Base-by-base conservation (phyloP, 257 asterid species). In the Vinca minor region DNA sequence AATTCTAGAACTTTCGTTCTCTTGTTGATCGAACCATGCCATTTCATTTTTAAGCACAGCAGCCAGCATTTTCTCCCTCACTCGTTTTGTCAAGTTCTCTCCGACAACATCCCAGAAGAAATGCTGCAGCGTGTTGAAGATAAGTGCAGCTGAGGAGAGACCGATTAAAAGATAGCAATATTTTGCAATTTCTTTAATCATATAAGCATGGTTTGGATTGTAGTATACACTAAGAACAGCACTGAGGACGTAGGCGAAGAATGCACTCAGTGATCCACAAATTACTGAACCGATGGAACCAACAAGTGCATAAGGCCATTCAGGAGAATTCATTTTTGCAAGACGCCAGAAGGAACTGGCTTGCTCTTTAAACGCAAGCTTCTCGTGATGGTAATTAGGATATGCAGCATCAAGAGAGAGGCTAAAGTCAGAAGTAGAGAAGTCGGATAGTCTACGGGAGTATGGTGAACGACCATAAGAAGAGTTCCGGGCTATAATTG, bases 11-110 rank as follows among this genome's bases (percentile, higher is more conserved):
- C 98, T 91, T 46, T 84, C 91, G 5, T 91, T 86, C 65, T 86
- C 98, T 65, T 91, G 96, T 76, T 79, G 95, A 72, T 91, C 98
- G 21, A 91, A 91, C 98, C 98, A 91, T 0, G 98, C 90, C 85
- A 88, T 78, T 76, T 91, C 98, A 39, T 88, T 91, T 58, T 82
- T 88, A 31, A 91, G 77, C 35, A 88, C 94, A 0, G 98, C 96
- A 1, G 77, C 79, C 65, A 91, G 77, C 95, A 91, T 80, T 75
- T 86, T 83, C 76, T 88, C 96, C 53, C 96, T 70, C 5, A 91
- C 98, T 0, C 98, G 87, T 66, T 84, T 75, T 0, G 97, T 90
- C 69, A 90, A 61, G 70, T 90, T 90, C 78, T 84, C 95, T 5
- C 97, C 97, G 34, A 90, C 97, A 0, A 83, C 86, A 57, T 87